Base-by-base conservation (phyloP, 441 rosid species). In the Biscutella laevigata region DNA sequence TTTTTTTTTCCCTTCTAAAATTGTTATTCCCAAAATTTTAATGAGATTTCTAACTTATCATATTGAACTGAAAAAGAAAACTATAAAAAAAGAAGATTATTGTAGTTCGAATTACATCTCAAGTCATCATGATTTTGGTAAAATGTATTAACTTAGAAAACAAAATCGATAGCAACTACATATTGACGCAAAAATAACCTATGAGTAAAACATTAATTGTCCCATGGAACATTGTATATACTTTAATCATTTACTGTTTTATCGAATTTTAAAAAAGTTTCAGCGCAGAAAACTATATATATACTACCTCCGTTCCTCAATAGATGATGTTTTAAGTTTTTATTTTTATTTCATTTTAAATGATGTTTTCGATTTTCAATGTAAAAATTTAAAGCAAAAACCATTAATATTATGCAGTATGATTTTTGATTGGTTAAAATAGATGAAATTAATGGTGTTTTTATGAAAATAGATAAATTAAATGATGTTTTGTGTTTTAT, bases 221-320 rank as follows among this genome's bases (percentile, higher is more conserved):
- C 36, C 38, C 61, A 36, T 39, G 22, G 13, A 45, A 62, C 62
- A 55, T 26, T 63, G 51, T 47, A 16, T 30, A 63, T 35, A 29
- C n/a, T 19, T 46, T 30, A 21, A 11, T 27, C 32, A 26, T 42
- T 35, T 43, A 2, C 35, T 30, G 57, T 40, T 28, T 42, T 53
- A 27, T 61, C 24, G 49, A 63, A 38, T 55, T 55, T 47, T 34
- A 37, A 45, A 46, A 34, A 62, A n/a, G n/a, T n/a, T n/a, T n/a
- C n/a, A n/a, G n/a, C n/a, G 40, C 47, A 57, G 2, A 41, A 26
- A 25, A 2, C 7, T 17, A 4, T n/a, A 28, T 20, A 22, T 11
- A 41, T 13, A n/a, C n/a, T n/a, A n/a, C n/a, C n/a, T n/a, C n/a
- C n/a, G n/a, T n/a, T n/a, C n/a, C n/a, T n/a, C n/a, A n/a, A n/a